phyloP scores from a whole-genome alignment of 768 basidiomycete species.

The Hypholoma sublateritium region DNA sequence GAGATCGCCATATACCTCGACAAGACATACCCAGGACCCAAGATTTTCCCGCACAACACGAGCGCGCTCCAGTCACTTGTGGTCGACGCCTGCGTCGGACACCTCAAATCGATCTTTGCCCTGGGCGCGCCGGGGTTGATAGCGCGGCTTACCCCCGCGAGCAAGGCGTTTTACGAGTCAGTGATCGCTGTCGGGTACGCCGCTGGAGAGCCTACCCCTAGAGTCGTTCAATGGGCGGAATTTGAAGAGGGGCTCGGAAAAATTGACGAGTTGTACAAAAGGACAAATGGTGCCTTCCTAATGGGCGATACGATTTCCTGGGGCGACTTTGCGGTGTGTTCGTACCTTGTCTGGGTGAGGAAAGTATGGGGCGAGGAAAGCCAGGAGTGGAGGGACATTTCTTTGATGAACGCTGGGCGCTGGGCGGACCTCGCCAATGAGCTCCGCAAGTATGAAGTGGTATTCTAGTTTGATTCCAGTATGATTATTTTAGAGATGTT shows the following conservation, averaged over 20 bases:
- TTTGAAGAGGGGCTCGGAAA: background rate
- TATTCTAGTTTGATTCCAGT: background rate
- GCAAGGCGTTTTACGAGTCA: background rate
- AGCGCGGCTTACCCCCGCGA: background rate
- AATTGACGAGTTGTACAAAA: background rate
- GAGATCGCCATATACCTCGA: conserved; percentile 50
- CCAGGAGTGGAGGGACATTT: conserved; percentile 31
- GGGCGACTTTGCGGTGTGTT: conserved; percentile 4
- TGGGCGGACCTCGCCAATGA: background rate
- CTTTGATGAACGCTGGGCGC: background rate
- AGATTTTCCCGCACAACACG: conserved; percentile 28
- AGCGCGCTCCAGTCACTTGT: conserved; percentile 1
- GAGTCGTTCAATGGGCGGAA: conserved; percentile 31
- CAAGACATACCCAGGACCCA: conserved; percentile 40
- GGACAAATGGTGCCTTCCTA: conserved; percentile 1
- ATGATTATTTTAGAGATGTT: background rate
- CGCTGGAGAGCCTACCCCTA: background rate
- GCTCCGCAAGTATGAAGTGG: background rate
- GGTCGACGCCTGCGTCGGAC: background rate
- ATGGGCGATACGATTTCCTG: background rate
- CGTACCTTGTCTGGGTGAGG: conserved; percentile 26
- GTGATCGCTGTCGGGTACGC: too few species aligned
- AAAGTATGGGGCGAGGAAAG: conserved; percentile 30
- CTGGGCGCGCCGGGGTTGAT: background rate
- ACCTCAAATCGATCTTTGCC: background rate